Evolutionary conservation across 208 protist species (phyloP).

Genomic region (Trypanosomatidae sp.): DNA sequence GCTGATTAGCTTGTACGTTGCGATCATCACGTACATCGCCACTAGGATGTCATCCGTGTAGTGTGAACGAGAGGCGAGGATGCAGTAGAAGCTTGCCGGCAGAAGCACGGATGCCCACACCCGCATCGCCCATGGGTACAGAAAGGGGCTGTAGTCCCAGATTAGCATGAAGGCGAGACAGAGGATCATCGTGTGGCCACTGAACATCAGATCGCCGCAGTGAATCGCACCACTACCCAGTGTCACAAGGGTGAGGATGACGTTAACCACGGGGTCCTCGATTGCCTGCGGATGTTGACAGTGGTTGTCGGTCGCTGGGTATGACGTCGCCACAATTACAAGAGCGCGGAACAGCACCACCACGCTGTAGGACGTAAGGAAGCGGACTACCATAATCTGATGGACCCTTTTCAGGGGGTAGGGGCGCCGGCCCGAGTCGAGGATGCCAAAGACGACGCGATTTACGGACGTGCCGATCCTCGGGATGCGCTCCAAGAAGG

Average conservation of each 20-base stretch:
- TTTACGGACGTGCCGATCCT: conserved; percentile 30
- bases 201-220: conserved; percentile 92
- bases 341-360: conserved; percentile 70
- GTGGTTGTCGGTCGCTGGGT: conserved; percentile 81
- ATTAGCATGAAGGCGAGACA: conserved; percentile 47
- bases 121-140: conserved; percentile 53
- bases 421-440: conserved; percentile 45
- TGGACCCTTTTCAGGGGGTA: conserved; percentile 31
- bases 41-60: conserved; percentile 90
- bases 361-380: conserved; percentile 59
- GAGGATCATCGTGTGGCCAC: conserved; percentile 87
- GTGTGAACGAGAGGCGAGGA: conserved; percentile 83
- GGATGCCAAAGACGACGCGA: conserved; percentile 45
- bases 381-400: conserved; percentile 69
- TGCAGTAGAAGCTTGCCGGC: conserved; percentile 58
- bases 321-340: conserved; percentile 76
- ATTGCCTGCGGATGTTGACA: conserved; percentile 75
- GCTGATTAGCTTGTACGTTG: conserved; percentile 59
- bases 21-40: conserved; percentile 49
- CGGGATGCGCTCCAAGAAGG: conserved; percentile 12
- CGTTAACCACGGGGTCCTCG: conserved; percentile 61
- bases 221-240: conserved; percentile 76
- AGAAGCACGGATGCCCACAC: conserved; percentile 39
- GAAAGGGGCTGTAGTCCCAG: conserved; percentile 66
- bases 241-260: conserved; percentile 82